Evolutionary conservation across 2,329 filamentous ascomycete species (phyloP).

Genomic region (Eurotiales sp.): DNA sequence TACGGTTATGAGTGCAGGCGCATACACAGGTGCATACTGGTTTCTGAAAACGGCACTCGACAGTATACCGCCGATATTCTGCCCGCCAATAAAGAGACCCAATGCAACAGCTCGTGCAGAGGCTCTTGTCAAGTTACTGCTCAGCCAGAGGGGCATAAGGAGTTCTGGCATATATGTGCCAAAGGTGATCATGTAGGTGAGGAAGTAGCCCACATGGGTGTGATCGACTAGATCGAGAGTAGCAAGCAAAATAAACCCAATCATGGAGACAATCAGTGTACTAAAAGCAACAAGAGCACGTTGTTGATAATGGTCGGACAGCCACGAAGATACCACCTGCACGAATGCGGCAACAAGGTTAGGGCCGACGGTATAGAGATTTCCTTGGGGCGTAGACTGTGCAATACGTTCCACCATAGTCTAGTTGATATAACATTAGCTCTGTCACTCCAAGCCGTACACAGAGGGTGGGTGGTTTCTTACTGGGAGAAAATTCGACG

Average conservation of each 20-base stretch:
- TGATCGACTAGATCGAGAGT: slow-evolving; percentile 11
- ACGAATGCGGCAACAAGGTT: slow-evolving; percentile 48
- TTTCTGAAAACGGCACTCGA: slow-evolving; percentile 11
- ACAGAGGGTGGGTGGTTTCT: neutral
- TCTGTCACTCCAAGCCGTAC: no score
- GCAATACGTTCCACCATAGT: slow-evolving; percentile 44
- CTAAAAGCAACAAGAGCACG: slow-evolving; percentile 5
- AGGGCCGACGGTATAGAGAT: slow-evolving; percentile 48
- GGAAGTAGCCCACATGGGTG: slow-evolving; percentile 10
- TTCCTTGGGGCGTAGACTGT: slow-evolving; percentile 44
- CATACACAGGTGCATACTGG: slow-evolving; percentile 9
- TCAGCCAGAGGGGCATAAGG: slow-evolving; percentile 10
- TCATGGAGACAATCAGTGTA: slow-evolving; percentile 6
- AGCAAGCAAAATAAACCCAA: slow-evolving; percentile 5
- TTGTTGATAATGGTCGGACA: slow-evolving; percentile 11
- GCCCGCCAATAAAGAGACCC: slow-evolving; percentile 8
- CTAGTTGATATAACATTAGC: no score
- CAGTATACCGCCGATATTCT: slow-evolving; percentile 12
- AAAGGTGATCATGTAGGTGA: slow-evolving; percentile 11
- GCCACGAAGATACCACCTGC: slow-evolving; percentile 10
- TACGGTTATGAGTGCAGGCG: slow-evolving; percentile 11
- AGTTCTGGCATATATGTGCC: slow-evolving; percentile 11
- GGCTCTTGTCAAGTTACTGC: slow-evolving; percentile 3
- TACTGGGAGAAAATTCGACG: slow-evolving; percentile 12
- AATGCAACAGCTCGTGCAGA: slow-evolving; percentile 12